Evolutionary conservation across 345 rosid species (phyloP).

Genomic region (Raphanus raphanistrum): DNA sequence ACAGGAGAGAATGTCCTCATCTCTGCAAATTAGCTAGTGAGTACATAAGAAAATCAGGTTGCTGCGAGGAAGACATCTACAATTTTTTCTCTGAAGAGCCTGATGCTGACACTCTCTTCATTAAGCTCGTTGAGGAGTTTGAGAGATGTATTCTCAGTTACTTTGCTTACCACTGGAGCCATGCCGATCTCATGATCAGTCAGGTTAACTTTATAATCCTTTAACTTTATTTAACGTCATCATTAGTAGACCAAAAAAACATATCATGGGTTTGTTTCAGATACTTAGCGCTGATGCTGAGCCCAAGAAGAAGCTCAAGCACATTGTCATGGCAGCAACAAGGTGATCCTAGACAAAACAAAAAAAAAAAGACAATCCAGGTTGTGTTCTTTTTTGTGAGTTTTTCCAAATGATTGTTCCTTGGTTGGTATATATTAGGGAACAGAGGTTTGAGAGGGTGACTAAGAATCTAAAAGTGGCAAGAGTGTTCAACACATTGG

Average conservation of each 20-base stretch:
- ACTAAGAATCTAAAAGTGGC: conserved; percentile 78
- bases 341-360: conserved; percentile 42
- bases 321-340: conserved; percentile 83
- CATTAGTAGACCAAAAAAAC: neutral
- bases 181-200: conserved; percentile 69
- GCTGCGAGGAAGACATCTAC: conserved; percentile 74
- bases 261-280: conserved; percentile 40
- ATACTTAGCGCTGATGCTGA: conserved; percentile 67
- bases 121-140: conserved; percentile 84
- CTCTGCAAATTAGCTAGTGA: conserved; percentile 84
- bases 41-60: conserved; percentile 64
- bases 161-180: conserved; percentile 91
- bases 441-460: conserved; percentile 83
- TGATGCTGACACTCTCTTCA: conserved; percentile 69
- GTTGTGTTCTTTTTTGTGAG: neutral
- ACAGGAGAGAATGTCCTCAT: conserved; percentile 77
- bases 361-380: neutral
- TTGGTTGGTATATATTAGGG: conserved; percentile 43
- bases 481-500: conserved; percentile 69
- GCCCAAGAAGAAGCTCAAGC: conserved; percentile 75
- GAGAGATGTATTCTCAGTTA: conserved; percentile 93
- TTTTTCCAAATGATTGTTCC: conserved; percentile 6
- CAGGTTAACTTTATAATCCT: conserved; percentile 51
- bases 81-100: conserved; percentile 59
- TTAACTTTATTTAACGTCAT: no score